Evolutionary conservation across 768 basidiomycete genomes (phyloP).

Genomic region (Hericium alpestre): DNA sequence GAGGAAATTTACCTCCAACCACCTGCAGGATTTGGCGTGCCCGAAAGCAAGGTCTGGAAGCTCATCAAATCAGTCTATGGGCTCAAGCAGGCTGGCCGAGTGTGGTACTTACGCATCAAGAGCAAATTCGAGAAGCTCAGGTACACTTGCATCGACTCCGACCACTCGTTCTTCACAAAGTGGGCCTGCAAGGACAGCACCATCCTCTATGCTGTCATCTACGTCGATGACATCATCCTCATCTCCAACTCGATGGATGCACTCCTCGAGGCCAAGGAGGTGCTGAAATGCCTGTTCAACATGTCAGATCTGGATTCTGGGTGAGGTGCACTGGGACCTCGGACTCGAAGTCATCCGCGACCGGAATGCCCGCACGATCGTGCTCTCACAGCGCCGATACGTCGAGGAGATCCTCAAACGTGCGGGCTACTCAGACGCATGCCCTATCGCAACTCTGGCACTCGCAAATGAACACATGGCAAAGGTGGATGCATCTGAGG

Average conservation of each 20-base stretch:
- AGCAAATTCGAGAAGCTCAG: conserved; percentile 1
- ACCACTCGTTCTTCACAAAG: conserved; percentile 1
- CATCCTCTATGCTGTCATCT: conserved; percentile 2
- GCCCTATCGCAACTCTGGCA: not conserved
- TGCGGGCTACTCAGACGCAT: not conserved
- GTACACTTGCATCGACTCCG: not conserved
- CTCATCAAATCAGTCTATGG: not conserved
- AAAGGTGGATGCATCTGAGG: not conserved
- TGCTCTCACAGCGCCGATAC: not conserved
- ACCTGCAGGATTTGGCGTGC: not conserved
- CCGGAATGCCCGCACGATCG: not conserved
- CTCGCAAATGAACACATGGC: not conserved
- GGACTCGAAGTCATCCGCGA: not conserved
- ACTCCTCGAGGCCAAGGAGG: not conserved
- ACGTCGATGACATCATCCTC: conserved; percentile 17
- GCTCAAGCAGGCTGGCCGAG: not conserved
- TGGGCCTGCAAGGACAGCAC: no score
- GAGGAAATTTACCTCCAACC: conserved; percentile 1
- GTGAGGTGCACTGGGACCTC: not conserved
- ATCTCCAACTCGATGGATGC: not conserved
- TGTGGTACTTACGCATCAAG: not conserved
- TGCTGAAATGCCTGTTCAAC: not conserved
- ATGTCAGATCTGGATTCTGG: not conserved
- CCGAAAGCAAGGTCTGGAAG: not conserved
- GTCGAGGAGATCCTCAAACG: not conserved